Evolutionary conservation across 805 yeast genomes (phyloP), one percentile per base, ranked within the genome.

Genomic region (Candida peoriensis): DNA sequence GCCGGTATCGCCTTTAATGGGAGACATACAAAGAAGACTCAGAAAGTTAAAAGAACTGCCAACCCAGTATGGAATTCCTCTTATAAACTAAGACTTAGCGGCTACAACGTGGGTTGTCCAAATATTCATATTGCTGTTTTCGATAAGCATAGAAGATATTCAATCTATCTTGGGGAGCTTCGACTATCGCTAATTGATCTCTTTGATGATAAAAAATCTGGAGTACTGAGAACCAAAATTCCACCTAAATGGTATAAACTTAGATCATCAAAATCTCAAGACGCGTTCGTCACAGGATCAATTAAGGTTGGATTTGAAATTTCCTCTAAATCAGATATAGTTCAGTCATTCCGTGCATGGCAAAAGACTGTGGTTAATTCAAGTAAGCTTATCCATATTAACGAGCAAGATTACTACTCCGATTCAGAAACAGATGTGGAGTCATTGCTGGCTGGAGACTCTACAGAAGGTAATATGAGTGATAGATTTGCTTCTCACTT

Each of bases 201-300:
- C 3, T 39, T 53, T 24, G 36, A 38, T 8, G 46, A 41, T 23
- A 20, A 26, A 8, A 29, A 34, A 8, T 19, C 38, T 0, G 39
- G 37, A 2, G 20, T 20, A 16, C 14, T 39, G n/a, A 21, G 29
- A 8, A 38, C 43, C 5, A 44, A 36, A 23, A 26, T 46, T 8
- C 42, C 36, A 1, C 54, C 70, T 8, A 58, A 63, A 32, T 73
- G 76, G 76, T 66, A 63, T 44, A 60, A 61, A 39, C 49, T 73
- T 6, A 60, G 62, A 32, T 67, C 74, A 7, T 63, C 63, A 16
- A 55, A 51, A 28, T 48, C 57, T 1, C 53, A 64, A 34, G 62
- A 64, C 24, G 52, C 65, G 11, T 73, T 60, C 46, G 70, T 71
- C 10, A 69, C 76, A 1, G 78, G 78, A 0, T 66, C 74, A 0